A percentile compares a stretch with the other conserved stretches of the same genome.
phyloP scores from a whole-genome alignment of 2,329 filamentous ascomycete genomes.

The Zymoseptoria passerinii region DNA sequence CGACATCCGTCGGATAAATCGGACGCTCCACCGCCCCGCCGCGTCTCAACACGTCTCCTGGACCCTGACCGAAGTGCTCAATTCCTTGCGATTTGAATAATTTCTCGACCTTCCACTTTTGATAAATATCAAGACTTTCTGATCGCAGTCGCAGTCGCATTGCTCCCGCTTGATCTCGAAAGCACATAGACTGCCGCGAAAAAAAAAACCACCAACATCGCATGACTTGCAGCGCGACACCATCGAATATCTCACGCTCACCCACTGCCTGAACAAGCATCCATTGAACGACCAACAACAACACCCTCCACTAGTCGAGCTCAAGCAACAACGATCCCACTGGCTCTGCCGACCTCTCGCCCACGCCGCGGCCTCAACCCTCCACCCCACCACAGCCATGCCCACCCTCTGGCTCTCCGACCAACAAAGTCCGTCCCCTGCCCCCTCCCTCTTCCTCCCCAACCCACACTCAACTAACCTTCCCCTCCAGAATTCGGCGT shows the following conservation, averaged over 20 bases:
- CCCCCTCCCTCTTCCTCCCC: background rate
- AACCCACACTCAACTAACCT: background rate
- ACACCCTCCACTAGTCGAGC: background rate
- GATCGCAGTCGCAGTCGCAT: background rate
- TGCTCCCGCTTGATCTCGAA: background rate
- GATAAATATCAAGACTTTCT: background rate
- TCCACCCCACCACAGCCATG: conserved; percentile 44
- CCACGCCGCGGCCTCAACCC: background rate
- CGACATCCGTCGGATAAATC: conserved; percentile 2
- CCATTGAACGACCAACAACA: background rate
- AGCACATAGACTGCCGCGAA: too few relatives aligned
- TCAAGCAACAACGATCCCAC: background rate
- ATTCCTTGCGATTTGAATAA: background rate
- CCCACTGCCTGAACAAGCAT: background rate
- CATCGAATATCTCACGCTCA: background rate
- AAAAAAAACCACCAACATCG: background rate
- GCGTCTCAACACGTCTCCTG: background rate
- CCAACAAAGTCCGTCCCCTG: conserved; percentile 69
- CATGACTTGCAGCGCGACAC: background rate
- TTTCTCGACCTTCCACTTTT: background rate
- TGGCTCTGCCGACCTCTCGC: background rate
- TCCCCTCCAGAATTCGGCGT: conserved; percentile 73
- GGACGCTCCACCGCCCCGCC: background rate
- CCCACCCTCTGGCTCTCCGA: conserved; percentile 95
- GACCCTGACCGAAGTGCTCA: background rate